Evolutionary conservation across 1,284 basidiomycete species (phyloP).

Genomic region (Fistulina hepatica): DNA sequence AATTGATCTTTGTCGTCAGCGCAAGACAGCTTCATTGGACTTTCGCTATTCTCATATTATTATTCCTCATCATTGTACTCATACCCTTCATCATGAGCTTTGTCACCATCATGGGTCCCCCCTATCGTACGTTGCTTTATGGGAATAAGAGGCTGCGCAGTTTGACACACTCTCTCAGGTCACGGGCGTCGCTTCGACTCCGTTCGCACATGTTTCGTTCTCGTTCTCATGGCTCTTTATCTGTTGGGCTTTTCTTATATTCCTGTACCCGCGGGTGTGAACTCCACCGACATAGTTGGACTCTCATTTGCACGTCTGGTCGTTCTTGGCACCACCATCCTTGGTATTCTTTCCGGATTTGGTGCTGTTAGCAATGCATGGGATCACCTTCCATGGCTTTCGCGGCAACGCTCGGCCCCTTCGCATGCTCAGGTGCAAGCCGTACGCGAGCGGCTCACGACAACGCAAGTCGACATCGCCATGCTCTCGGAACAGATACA

Average conservation of each 20-base stretch:
- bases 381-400: constrained; percentile 30
- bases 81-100: constrained; percentile 46
- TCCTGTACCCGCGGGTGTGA: constrained; percentile 46
- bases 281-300: constrained; percentile 31
- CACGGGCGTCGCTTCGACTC: constrained; percentile 32
- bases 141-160: constrained; percentile 14
- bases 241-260: constrained; percentile 52
- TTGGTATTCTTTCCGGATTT: constrained; percentile 64
- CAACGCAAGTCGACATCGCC: constrained; percentile 40
- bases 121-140: too few relatives aligned
- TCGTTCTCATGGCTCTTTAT: constrained; percentile 44
- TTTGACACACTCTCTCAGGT: constrained; percentile 12
- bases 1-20: constrained; percentile 23
- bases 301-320: constrained; percentile 50
- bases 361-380: constrained; percentile 61
- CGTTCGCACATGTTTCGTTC: too few relatives aligned
- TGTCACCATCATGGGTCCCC: constrained; percentile 48
- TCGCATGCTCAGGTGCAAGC: too few relatives aligned
- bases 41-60: too few relatives aligned
- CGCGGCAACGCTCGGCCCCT: too few relatives aligned
- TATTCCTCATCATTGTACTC: constrained; percentile 49
- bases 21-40: constrained; percentile 55
- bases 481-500: too few relatives aligned
- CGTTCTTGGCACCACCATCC: constrained; percentile 61
- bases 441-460: too few relatives aligned